These are phyloP conservation scores for Podila minutissima DNA, from an alignment of 192 early-diverging fungal species.

Conservation along the genomic window DNA sequence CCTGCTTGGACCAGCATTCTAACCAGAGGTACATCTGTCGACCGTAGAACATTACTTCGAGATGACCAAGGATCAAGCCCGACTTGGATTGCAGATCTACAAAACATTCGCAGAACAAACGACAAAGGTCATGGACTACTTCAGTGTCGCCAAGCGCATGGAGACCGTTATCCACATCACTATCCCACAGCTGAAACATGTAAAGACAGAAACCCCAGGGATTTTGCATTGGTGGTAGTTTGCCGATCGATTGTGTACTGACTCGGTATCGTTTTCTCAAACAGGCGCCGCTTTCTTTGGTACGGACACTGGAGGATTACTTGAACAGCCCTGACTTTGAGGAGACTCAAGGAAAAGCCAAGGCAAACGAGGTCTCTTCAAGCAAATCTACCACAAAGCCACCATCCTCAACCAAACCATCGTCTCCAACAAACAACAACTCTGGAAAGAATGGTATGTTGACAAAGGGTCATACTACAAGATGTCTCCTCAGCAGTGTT, in stretches of 20 bases:
- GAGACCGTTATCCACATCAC: conserved; percentile 64
- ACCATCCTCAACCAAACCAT: conserved; percentile 7
- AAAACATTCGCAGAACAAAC: conserved; percentile 82
- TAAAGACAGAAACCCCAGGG: conserved; percentile 29
- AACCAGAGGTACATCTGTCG: neutral
- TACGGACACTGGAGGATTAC: conserved; percentile 71
- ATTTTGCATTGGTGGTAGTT: neutral
- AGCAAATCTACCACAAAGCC: conserved; percentile 52
- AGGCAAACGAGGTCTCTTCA: conserved; percentile 4
- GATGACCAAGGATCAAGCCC: conserved; percentile 73
- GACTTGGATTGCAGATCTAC: conserved; percentile 75
- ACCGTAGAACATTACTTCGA: conserved; percentile 74
- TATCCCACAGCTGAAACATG: conserved; percentile 82
- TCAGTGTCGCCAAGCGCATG: conserved; percentile 71
- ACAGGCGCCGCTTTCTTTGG: conserved; percentile 74
- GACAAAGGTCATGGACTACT: conserved; percentile 71
- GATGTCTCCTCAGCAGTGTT: neutral
- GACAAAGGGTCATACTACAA: neutral
- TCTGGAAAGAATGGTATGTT: conserved; percentile 19
- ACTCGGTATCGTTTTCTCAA: neutral
- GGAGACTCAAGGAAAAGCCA: conserved; percentile 52
- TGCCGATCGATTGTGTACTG: neutral
- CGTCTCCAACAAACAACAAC: conserved; percentile 10
- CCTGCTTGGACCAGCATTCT: neutral
- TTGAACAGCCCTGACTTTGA: conserved; percentile 80